phyloP scores from a whole-genome alignment of 140 eudicot species.

The Stevia rebaudiana region DNA sequence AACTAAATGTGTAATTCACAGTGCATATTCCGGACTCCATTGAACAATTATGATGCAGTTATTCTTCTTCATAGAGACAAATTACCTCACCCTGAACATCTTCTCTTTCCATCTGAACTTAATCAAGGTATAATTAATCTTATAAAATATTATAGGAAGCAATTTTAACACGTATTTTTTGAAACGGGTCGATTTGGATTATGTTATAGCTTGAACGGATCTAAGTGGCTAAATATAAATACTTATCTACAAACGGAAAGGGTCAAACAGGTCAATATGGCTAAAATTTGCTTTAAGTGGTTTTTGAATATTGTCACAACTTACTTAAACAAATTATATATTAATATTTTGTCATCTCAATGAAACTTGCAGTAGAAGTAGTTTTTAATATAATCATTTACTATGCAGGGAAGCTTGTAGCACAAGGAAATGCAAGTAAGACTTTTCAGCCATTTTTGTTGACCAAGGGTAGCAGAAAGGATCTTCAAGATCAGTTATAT shows the following conservation, averaged over 20 bases:
- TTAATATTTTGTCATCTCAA: not conserved
- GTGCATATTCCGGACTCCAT: slow-evolving; percentile 91
- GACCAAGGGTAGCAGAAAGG: slow-evolving; percentile 39
- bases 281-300: not conserved
- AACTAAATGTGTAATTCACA: slow-evolving; percentile 26
- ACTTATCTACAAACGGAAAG: not conserved
- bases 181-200: not conserved
- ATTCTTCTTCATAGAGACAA: slow-evolving; percentile 87
- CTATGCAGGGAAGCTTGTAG: slow-evolving; percentile 55
- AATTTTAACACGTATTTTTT: not conserved
- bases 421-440: slow-evolving; percentile 68
- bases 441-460: slow-evolving; percentile 52
- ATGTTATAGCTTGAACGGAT: not conserved
- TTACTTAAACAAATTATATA: not conserved
- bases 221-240: not conserved
- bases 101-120: slow-evolving; percentile 82
- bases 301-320: not conserved
- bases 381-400: slow-evolving; percentile 8
- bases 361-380: not conserved
- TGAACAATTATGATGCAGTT: slow-evolving; percentile 90
- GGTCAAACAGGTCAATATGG: not conserved
- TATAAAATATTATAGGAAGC: not conserved
- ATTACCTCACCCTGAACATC: slow-evolving; percentile 72
- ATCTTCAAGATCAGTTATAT: slow-evolving; percentile 48
- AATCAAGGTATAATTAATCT: slow-evolving; percentile 43